These are phyloP conservation scores for Plectosphaerella sp. DNA, from an alignment of 2,329 filamentous ascomycete species.

Conservation along the genomic window DNA sequence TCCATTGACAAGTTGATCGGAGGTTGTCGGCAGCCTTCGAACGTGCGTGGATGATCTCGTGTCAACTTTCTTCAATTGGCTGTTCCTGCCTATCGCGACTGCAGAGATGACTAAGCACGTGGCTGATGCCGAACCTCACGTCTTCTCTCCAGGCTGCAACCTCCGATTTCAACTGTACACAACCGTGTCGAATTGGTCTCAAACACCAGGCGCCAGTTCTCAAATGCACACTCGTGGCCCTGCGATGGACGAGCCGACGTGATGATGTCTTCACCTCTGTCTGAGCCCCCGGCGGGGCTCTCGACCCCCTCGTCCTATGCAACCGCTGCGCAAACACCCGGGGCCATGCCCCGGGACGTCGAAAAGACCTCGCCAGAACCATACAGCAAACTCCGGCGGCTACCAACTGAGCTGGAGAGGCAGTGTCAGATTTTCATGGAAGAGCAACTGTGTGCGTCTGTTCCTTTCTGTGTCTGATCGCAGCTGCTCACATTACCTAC, in stretches of 20 bases:
- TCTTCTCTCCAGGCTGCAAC: no score
- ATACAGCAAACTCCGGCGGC: conserved; percentile 49
- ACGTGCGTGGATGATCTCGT: no score
- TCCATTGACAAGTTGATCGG: no score
- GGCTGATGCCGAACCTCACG: no score
- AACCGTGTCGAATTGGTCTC: no score
- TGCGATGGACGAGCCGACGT: neutral
- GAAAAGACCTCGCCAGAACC: conserved; percentile 15
- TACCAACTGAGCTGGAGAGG: conserved; percentile 60
- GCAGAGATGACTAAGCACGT: no score
- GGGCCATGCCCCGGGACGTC: neutral
- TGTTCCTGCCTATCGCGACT: no score
- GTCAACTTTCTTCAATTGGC: no score
- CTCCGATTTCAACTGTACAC: no score
- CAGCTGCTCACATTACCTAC: neutral
- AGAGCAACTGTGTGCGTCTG: conserved; percentile 61
- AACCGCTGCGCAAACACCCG: neutral
- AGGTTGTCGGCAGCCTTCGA: no score
- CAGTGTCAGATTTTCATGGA: conserved; percentile 71
- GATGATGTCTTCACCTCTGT: neutral
- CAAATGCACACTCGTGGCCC: no score
- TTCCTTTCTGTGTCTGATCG: neutral
- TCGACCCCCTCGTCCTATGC: neutral
- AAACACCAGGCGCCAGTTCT: no score
- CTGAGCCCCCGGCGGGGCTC: neutral